phyloP scores from a whole-genome alignment of 306 rosid species.

The Macrotyloma uniflorum region DNA sequence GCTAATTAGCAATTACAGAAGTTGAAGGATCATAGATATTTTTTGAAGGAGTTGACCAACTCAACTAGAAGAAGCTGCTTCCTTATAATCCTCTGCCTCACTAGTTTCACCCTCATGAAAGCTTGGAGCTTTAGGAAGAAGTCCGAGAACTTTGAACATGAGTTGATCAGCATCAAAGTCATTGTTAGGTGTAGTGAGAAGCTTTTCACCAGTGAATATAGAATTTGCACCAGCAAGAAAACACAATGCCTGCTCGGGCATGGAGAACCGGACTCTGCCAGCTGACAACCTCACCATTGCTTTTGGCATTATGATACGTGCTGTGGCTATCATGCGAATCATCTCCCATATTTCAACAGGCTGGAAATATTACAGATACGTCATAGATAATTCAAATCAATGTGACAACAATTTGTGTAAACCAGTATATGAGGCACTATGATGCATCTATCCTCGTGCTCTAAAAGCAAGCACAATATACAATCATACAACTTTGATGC shows the following conservation, averaged over 20 bases:
- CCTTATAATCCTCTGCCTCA: constrained; percentile 39
- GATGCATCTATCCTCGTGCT: neutral
- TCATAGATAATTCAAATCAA: neutral
- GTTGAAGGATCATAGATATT: neutral
- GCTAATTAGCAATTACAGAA: neutral
- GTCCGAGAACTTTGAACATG: constrained; percentile 59
- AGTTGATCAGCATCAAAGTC: constrained; percentile 91
- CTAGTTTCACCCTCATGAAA: constrained; percentile 35
- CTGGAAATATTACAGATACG: constrained; percentile 46
- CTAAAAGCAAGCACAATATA: neutral
- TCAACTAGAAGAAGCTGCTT: constrained; percentile 50
- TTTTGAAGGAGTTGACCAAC: neutral
- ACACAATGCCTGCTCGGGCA: constrained; percentile 95
- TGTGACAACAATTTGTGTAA: constrained; percentile 14
- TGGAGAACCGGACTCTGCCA: constrained; percentile 89
- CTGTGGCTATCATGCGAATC: constrained; percentile 93
- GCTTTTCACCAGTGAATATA: constrained; percentile 95
- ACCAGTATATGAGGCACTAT: neutral
- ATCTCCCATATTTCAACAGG: constrained; percentile 99
- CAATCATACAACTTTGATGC: neutral
- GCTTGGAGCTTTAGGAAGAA: constrained; percentile 53
- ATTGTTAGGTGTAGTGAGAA: constrained; percentile 90
- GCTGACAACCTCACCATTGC: constrained; percentile 98
- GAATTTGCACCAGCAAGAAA: constrained; percentile 98
- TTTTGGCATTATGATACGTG: constrained; percentile 89